Evolutionary conservation across 352 stramenopile species (phyloP).

Genomic region (Globisporangium paroecandrum): DNA sequence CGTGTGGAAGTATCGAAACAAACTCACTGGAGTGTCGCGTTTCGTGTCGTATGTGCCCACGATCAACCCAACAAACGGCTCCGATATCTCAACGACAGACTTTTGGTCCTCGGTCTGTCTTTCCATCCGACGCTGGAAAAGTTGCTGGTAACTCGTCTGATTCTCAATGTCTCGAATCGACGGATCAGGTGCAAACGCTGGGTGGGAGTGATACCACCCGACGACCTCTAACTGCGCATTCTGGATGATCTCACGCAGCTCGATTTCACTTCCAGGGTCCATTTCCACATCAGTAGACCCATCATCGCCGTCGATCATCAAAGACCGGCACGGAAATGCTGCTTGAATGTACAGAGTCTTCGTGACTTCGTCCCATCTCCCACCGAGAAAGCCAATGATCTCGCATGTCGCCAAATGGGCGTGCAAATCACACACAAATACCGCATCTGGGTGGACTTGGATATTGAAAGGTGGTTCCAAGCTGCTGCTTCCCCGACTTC

Average conservation of each 20-base stretch:
- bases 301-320: slow-evolving; percentile 86
- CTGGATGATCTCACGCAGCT: slow-evolving; percentile 88
- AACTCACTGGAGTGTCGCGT: slow-evolving; percentile 59
- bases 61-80: slow-evolving; percentile 94
- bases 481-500: slow-evolving; percentile 37
- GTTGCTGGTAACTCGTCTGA: slow-evolving; percentile 90
- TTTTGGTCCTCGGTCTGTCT: slow-evolving; percentile 19
- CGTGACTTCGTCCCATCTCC: slow-evolving; percentile 77
- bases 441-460: slow-evolving; percentile 85
- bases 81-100: slow-evolving; percentile 25
- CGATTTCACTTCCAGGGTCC: slow-evolving; percentile 91
- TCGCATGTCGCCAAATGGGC: slow-evolving; percentile 90
- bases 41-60: slow-evolving; percentile 91
- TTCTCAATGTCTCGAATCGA: slow-evolving; percentile 94
- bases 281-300: slow-evolving; percentile 94
- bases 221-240: slow-evolving; percentile 88
- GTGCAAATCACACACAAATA: slow-evolving; percentile 92
- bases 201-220: slow-evolving; percentile 95
- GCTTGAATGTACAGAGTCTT: slow-evolving; percentile 91
- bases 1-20: slow-evolving; percentile 87
- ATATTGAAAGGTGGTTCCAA: slow-evolving; percentile 84
- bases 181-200: slow-evolving; percentile 90
- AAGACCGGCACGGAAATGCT: slow-evolving; percentile 90
- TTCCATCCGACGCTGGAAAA: slow-evolving; percentile 67
- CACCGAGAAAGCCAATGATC: slow-evolving; percentile 94